Base-by-base conservation (phyloP, 495 filamentous ascomycete genomes). In the Hypoxylon subgilvum region DNA sequence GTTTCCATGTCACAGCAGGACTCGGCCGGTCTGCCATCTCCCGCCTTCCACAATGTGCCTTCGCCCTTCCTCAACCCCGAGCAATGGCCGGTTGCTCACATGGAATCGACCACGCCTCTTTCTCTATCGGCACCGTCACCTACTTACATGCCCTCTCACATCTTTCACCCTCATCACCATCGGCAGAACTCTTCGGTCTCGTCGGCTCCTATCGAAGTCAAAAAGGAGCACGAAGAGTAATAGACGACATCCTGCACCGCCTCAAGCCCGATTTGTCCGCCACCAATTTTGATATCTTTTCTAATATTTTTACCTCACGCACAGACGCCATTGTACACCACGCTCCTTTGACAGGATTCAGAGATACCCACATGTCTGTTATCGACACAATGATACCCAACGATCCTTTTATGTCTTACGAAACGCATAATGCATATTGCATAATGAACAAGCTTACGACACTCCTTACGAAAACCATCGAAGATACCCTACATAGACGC, bases 321-420 rank as follows among this genome's bases (percentile, higher is more conserved):
- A 74, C 77, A 79, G 75, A 77, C 78, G 78, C 78, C 69, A 74
- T 70, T 75, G 76, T 70, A 76, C 61, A 74, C 65, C 66, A 72
- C 76, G 60, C 63, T 78, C 75, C 76, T 78, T 78, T 57, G 61
- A 69, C 70, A 68, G 74, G 65, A 66, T 69, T 65, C 65, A 52
- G 65, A 71, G 47, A 62, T 52, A 61, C 36, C 50, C 38, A 67
- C 66, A 67, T 60, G 74, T 72, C 67, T 65, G 67, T 18, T 63
- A 74, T 72, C 73, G 72, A 75, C 76, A 75, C 75, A 68, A 76
- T 71, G 72, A 72, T 58, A 39, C 52, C 43, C 55, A n/a, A 76
- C 76, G 61, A 59, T 77, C 76, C 73, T 75, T 73, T 12, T 74
- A 57, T 73, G 60, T 60, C 52, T 35, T 56, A 66, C 49, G 42